phyloP scores from a whole-genome alignment of 1,284 basidiomycete species.

The Albatrellus sp. region DNA sequence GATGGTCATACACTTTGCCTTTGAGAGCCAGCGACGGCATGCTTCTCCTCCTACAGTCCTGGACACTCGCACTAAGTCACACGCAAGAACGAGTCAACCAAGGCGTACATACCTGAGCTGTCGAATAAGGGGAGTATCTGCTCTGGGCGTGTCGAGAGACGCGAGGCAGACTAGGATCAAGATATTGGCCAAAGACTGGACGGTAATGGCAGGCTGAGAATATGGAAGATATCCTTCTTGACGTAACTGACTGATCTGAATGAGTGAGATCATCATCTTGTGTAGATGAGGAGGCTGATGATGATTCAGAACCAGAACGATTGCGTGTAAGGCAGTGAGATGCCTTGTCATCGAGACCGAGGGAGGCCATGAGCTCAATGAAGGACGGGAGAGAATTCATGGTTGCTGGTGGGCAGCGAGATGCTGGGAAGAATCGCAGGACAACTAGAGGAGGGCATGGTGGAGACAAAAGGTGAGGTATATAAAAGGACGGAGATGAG shows the following conservation, averaged over 20 bases:
- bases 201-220: too few relatives aligned
- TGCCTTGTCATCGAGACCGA: constrained; percentile 45
- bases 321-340: constrained; percentile 13
- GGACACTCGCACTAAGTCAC: constrained; percentile 1
- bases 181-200: too few relatives aligned
- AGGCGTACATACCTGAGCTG: constrained; percentile 35
- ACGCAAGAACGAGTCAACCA: not conserved
- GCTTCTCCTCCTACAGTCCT: constrained; percentile 22
- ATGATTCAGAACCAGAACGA: constrained; percentile 19
- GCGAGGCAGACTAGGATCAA: constrained; percentile 11
- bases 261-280: constrained; percentile 7
- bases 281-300: constrained; percentile 5
- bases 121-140: constrained; percentile 56
- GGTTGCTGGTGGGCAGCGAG: constrained; percentile 3
- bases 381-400: constrained; percentile 72
- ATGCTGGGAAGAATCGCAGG: constrained; percentile 7
- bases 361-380: constrained; percentile 69
- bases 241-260: too few relatives aligned
- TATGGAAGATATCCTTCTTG: too few relatives aligned
- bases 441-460: constrained; percentile 9
- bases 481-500: constrained; percentile 7
- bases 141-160: constrained; percentile 19
- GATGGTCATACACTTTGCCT: constrained; percentile 14
- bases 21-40: constrained; percentile 18
- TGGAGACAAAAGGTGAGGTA: constrained; percentile 3